Percentiles rank a stretch among this genome's conserved stretches.
Conservation (phyloP, 164 flowering plant species). For the Chimonanthus salicifolius region DNA sequence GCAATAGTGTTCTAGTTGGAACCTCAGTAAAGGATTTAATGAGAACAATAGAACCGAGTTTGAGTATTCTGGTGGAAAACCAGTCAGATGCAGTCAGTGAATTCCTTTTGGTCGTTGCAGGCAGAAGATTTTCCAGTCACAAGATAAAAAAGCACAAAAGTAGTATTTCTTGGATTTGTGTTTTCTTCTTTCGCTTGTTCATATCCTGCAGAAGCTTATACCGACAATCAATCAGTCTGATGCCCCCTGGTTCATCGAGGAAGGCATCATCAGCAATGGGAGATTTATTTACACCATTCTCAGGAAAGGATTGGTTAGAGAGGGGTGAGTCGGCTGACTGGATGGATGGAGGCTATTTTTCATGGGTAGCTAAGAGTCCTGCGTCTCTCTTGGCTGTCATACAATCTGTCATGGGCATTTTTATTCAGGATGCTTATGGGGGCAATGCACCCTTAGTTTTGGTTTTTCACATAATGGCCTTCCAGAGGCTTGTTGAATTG, state of each 20-base stretch:
- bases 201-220: conserved; percentile 62
- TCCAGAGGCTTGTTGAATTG: conserved; percentile 82
- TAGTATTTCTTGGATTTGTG: conserved; percentile 38
- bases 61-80: conserved; percentile 37
- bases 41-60: conserved; percentile 33
- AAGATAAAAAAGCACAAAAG: conserved; percentile 8
- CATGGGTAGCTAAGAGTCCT: conserved; percentile 63
- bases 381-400: conserved; percentile 42
- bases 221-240: conserved; percentile 58
- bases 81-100: conserved; percentile 26
- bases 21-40: conserved; percentile 49
- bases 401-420: conserved; percentile 35
- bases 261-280: conserved; percentile 54
- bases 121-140: conserved; percentile 14
- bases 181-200: conserved; percentile 66
- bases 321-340: conserved; percentile 20
- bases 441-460: conserved; percentile 45
- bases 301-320: conserved; percentile 60
- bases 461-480: conserved; percentile 56
- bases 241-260: conserved; percentile 59
- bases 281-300: conserved; percentile 43
- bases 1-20: conserved; percentile 61
- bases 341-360: conserved; percentile 59
- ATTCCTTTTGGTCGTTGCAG: conserved; percentile 34
- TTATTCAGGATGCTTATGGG: conserved; percentile 21